Base-by-base conservation (phyloP, 768 basidiomycete species). In the Hericium alpestre region DNA sequence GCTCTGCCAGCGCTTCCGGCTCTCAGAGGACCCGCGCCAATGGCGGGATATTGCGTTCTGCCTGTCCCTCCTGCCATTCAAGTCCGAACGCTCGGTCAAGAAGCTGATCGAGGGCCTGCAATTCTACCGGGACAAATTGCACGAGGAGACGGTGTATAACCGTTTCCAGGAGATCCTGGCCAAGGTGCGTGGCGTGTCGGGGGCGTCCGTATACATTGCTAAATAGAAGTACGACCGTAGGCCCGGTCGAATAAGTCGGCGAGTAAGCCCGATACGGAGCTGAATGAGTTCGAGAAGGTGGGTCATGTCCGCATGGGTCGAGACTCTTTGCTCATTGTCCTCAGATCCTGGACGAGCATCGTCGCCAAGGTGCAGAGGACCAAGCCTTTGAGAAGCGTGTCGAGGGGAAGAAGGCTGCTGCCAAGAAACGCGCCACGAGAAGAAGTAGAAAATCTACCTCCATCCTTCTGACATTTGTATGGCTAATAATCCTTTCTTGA, bases 11-110 rank as follows among this genome's bases (percentile, higher is more conserved):
- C 83, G 95, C 8, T 97, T 98, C 84, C 80, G 88, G 22, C 75
- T 91, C 3, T 83, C 88, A 0, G 87, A 89, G 43, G 92, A 94
- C 32, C 81, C 90, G 15, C 81, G 95, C 5, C 96, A 98, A 67
- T 99, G 96, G 96, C 82, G 93, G 22, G 95, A 99, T 65, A 93
- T 99, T 58, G 91, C 94, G 1, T 98, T 86, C 72, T 99, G 95
- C 67, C 74, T 99, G 2, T 93, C 95, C 0, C 72, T 97, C 2
- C 78, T 98, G 15, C 95, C 93, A 0, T 99, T 90, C 87, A 97
- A 97, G 68, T 94, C 93, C 1, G 96, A 99, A 63, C 81, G 89
- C 37, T 95, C 93, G 0, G 83, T 97, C 64, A 97, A 96, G 80
- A 96, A 94, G 69, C 81, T 98, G 58, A 89, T 93, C 63, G 95